Evolutionary conservation across 2,329 filamentous ascomycete genomes (phyloP), one percentile per base, ranked within the genome.

Genomic region (Calonectria henricotiae): DNA sequence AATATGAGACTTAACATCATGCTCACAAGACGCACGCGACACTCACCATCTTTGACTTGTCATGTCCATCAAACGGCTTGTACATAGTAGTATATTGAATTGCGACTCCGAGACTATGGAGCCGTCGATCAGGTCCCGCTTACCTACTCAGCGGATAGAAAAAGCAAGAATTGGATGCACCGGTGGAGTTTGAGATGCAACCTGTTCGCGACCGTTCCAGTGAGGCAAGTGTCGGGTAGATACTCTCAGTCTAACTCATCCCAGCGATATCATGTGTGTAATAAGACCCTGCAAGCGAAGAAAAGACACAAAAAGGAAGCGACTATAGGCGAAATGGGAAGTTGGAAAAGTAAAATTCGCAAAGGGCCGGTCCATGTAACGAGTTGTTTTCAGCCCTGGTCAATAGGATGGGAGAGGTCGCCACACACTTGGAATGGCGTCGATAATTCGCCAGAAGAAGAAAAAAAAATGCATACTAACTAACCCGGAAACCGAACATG

Each of bases 321-420:
- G 32, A 55, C 7, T 37, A 37, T 25, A 37, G 51, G 51, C 51
- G 51, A 37, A 55, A 55, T 55, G 35, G 51, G 51, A 55, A 55
- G 51, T 5, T 55, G n/a, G 4, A 51, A 55, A 55, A 43, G 41
- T 32, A 55, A 20, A 37, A 23, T 12, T 35, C 20, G n/a, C 32
- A 13, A 12, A 37, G 51, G 32, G 51, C 30, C 32, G 30, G 51
- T 15, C 32, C 17, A 55, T 43, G 5, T 43, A 9, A n/a, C 20
- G n/a, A 55, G 30, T 55, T 37, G 51, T 55, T 55, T 55, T 55
- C 51, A 35, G 51, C 51, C 32, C 51, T 32, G n/a, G 35, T 15
- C 17, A 37, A 49, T 55, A 55, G 12, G 51, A 35, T 4, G 35
- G 51, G n/a, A 55, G n/a, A 20, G 23, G 27, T 35, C 32, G 20